phyloP scores from a whole-genome alignment of 441 rosid species.

The Adansonia grandidieri region DNA sequence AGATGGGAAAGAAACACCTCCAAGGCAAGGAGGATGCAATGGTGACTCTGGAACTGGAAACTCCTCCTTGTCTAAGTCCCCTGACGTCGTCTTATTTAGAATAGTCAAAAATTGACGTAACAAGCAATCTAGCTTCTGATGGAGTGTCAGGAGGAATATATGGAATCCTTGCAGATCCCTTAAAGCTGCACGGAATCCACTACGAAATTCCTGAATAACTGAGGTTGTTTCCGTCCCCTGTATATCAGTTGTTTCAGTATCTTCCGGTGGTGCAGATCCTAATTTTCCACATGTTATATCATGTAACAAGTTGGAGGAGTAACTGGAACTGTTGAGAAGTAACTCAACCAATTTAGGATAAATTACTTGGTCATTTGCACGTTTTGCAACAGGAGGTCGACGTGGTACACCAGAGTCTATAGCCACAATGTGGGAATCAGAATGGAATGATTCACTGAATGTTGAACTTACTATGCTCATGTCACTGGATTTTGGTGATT shows the following conservation, averaged over 20 bases:
- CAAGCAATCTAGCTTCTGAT: slow-evolving; percentile 82
- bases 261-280: slow-evolving; percentile 60
- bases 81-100: slow-evolving; percentile 63
- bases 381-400: slow-evolving; percentile 97
- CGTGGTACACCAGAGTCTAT: slow-evolving; percentile 99
- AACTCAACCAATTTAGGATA: slow-evolving; percentile 98
- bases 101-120: slow-evolving; percentile 74
- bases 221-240: slow-evolving; percentile 45
- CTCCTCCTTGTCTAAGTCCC: slow-evolving; percentile 86
- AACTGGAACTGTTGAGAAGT: slow-evolving; percentile 76
- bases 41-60: slow-evolving; percentile 65
- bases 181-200: slow-evolving; percentile 90
- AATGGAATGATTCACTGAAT: slow-evolving; percentile 50
- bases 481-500: slow-evolving; percentile 64
- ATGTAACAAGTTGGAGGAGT: slow-evolving; percentile 68
- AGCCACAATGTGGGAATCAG: slow-evolving; percentile 73
- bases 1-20: slow-evolving; percentile 50
- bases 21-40: slow-evolving; percentile 41
- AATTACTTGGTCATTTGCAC: slow-evolving; percentile 83
- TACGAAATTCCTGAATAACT: slow-evolving; percentile 70
- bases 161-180: slow-evolving; percentile 94
- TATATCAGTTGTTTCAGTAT: slow-evolving; percentile 38
- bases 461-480: slow-evolving; percentile 55
- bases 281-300: slow-evolving; percentile 89
- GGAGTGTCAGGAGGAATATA: slow-evolving; percentile 89